Evolutionary conservation across 192 early-diverging fungal genomes (phyloP).

Genomic region (Mortierella antarctica): DNA sequence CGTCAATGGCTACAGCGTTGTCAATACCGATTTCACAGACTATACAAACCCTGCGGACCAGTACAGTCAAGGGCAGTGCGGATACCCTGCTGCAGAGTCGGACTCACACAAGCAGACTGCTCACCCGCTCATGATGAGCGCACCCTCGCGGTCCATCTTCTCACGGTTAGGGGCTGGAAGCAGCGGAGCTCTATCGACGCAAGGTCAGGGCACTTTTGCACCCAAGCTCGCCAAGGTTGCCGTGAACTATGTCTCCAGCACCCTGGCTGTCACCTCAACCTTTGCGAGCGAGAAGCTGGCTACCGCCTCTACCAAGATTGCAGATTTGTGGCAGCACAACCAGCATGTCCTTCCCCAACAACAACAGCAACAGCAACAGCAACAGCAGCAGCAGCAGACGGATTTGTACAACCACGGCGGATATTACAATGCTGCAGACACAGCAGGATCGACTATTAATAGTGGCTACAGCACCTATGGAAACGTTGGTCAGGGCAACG

Average conservation of each 20-base stretch:
- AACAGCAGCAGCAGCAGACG: constrained; percentile 21
- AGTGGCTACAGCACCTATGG: neutral
- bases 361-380: constrained; percentile 16
- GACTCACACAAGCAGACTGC: neutral
- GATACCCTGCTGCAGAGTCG: neutral
- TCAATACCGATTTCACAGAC: neutral
- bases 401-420: constrained; percentile 23
- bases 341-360: constrained; percentile 43
- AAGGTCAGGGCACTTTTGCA: neutral
- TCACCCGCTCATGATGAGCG: constrained; percentile 25
- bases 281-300: constrained; percentile 42
- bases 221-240: constrained; percentile 42
- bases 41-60: neutral
- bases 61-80: neutral
- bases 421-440: constrained; percentile 12
- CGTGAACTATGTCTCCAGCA: constrained; percentile 41
- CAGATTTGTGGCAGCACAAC: constrained; percentile 50
- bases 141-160: constrained; percentile 35
- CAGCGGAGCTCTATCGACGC: neutral
- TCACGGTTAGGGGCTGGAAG: constrained; percentile 21
- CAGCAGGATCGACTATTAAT: constrained; percentile 28
- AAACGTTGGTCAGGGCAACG: no score
- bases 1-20: constrained; percentile 22
- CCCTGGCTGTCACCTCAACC: constrained; percentile 41
- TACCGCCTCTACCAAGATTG: constrained; percentile 46